Base-by-base conservation (phyloP, 1,284 basidiomycete species). In the Megacollybia platyphylla region DNA sequence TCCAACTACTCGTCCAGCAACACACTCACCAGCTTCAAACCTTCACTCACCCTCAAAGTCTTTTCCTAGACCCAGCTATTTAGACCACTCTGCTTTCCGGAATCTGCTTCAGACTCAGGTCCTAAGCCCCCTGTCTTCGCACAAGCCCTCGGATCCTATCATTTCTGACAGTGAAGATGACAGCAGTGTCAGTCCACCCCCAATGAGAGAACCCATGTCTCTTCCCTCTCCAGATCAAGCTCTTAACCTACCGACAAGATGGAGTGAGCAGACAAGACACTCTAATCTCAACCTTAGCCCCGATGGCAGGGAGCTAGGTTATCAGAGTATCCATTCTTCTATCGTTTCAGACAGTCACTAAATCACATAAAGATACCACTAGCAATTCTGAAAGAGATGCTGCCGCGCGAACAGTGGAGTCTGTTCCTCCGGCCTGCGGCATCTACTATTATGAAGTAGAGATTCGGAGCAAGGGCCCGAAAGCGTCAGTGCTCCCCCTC, bases 391-490 rank as follows among this genome's bases (percentile, higher is more conserved):
- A 89, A 42, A 76, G 76, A 44, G 89, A 93, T 44, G 86, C 88
- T 0, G 84, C 85, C 18, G 82, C 87, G 6, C 73, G 87, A 40
- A 78, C 89, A 0, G 73, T 75, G 39, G 63, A 75, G 48, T 73
- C 81, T 2, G 81, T 93, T 38, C 91, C 91, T 1, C 68, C 79
- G 1, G 79, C 80, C 9, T 84, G 85, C 52, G 92, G 89, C 11
- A 79, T 94, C 39, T 90, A 87, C 57, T 97, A 94, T 58, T 97
- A 81, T 54, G 91, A 97, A 64, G 77, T 88, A 2, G 76, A 85
- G 51, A 78, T 96, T 36, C 57, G 81, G 11, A 73, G 78, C 53
- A 84, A 86, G 57, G 83, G 85, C n/a, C 65, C 71, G 43, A 84
- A 82, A 59, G 87, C 85, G 71, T 90, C 53, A 56, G 74, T 59